Evolutionary conservation across 352 stramenopile species (phyloP).

Genomic region (Pythium brachiatum): DNA sequence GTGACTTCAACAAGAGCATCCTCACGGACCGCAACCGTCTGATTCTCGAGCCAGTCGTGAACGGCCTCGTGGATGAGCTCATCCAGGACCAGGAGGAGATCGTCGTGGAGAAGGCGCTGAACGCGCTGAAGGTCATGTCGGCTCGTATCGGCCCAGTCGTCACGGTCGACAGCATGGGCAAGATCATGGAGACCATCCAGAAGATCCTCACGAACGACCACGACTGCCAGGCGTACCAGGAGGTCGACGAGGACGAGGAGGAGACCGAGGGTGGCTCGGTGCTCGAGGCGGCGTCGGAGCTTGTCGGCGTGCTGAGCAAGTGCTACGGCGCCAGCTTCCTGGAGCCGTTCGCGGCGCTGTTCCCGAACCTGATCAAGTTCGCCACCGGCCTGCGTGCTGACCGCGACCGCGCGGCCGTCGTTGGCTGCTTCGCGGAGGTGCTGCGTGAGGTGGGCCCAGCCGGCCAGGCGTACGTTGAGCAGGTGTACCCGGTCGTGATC

Average conservation of each 20-base stretch:
- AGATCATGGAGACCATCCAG: constrained; percentile 84
- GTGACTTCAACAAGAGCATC: constrained; percentile 78
- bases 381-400: constrained; percentile 87
- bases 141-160: constrained; percentile 91
- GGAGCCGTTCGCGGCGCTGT: constrained; percentile 88
- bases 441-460: constrained; percentile 87
- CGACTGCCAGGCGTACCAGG: constrained; percentile 86
- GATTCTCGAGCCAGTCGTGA: constrained; percentile 77
- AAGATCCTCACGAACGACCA: constrained; percentile 89
- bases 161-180: constrained; percentile 87
- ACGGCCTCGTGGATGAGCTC: constrained; percentile 73
- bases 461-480: constrained; percentile 80
- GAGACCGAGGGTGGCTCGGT: constrained; percentile 93
- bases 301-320: constrained; percentile 92
- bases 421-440: constrained; percentile 95
- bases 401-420: constrained; percentile 91
- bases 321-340: constrained; percentile 93
- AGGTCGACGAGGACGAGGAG: constrained; percentile 86
- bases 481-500: constrained; percentile 91
- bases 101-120: constrained; percentile 95
- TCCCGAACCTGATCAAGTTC: constrained; percentile 90
- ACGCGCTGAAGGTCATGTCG: constrained; percentile 95
- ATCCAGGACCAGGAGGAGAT: constrained; percentile 76
- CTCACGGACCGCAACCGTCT: constrained; percentile 75
- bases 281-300: constrained; percentile 92